These are phyloP conservation scores for Jatropha multifida DNA, from an alignment of 441 rosid genomes.

Conservation along the genomic window DNA sequence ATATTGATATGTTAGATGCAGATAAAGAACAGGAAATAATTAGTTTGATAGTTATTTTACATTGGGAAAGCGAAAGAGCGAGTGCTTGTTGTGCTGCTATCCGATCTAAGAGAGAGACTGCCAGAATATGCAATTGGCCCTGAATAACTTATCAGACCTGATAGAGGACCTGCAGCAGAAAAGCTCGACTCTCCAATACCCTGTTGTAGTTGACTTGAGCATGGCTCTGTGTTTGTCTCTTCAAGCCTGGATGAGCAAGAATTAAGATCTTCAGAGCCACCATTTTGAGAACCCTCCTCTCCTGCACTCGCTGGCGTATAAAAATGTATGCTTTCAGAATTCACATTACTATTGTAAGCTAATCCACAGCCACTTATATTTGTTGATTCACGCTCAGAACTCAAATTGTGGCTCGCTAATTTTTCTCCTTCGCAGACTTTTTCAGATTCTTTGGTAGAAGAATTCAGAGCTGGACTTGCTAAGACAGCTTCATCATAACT, in stretches of 20 bases:
- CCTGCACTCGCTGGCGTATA: conserved; percentile 20
- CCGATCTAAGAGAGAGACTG: conserved; percentile 73
- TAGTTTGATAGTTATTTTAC: conserved; percentile 34
- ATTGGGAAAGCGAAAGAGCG: conserved; percentile 88
- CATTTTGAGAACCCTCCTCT: conserved; percentile 20
- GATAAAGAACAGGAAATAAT: neutral
- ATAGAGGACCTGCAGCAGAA: conserved; percentile 54
- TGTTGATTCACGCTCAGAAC: conserved; percentile 18
- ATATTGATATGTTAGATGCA: neutral
- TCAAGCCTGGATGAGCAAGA: conserved; percentile 23
- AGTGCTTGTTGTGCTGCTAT: conserved; percentile 87
- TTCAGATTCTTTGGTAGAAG: conserved; percentile 22
- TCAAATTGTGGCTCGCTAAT: conserved; percentile 20
- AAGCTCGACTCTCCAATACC: conserved; percentile 68
- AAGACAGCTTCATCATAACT: conserved; percentile 5
- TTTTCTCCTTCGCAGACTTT: conserved; percentile 15
- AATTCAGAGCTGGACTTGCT: conserved; percentile 19
- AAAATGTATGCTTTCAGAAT: conserved; percentile 30
- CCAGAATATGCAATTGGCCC: conserved; percentile 73
- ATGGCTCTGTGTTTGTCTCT: conserved; percentile 23
- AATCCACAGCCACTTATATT: conserved; percentile 15
- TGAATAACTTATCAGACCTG: conserved; percentile 63
- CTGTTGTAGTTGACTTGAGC: conserved; percentile 32
- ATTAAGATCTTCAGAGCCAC: conserved; percentile 17
- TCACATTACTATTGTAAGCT: conserved; percentile 25